These are phyloP conservation scores for Apiospora kogelbergensis DNA, from an alignment of 2,329 filamentous ascomycete species.

Conservation along the genomic window DNA sequence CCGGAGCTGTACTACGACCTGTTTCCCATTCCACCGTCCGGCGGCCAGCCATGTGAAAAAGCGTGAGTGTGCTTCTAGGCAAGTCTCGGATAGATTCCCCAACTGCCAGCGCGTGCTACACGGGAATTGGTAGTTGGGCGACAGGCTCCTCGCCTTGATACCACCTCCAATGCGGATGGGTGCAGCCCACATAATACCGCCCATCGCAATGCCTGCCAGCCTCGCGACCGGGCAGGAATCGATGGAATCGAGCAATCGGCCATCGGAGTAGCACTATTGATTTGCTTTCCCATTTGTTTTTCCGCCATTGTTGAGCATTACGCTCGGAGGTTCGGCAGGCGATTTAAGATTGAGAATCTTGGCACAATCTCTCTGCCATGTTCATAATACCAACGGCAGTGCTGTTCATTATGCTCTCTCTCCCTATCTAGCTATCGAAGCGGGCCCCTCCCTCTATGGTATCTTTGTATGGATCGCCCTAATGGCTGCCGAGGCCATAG, in stretches of 20 bases:
- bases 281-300: background rate
- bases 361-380: background rate
- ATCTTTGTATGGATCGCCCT: background rate
- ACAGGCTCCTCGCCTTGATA: background rate
- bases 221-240: background rate
- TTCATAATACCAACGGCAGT: too few relatives aligned
- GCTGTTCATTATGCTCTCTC: conserved; percentile 1
- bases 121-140: background rate
- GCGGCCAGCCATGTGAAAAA: background rate
- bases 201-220: background rate
- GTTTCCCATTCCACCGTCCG: background rate
- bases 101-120: background rate
- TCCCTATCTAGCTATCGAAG: too few relatives aligned
- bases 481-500: background rate
- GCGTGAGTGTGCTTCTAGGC: background rate
- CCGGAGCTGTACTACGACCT: background rate
- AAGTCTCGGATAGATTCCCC: background rate
- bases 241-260: background rate
- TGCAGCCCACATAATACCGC: background rate
- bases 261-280: background rate
- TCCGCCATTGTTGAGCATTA: background rate
- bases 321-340: background rate
- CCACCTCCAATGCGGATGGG: background rate
- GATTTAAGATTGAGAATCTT: background rate
- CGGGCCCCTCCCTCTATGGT: background rate